Conservation (phyloP, 768 basidiomycete genomes). For the Kwoniella botswanensis region DNA sequence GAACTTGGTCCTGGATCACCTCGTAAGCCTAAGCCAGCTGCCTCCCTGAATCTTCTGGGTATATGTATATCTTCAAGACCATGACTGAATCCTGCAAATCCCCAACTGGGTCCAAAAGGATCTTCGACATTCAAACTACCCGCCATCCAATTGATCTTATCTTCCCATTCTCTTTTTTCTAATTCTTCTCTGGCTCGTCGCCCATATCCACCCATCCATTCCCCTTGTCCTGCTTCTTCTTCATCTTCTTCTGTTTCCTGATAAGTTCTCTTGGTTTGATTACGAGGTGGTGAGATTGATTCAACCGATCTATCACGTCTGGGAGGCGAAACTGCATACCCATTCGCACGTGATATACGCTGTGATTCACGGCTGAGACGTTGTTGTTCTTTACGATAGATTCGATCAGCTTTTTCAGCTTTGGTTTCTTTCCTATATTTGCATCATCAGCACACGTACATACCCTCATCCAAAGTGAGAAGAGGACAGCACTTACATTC, state of each 20-base stretch:
- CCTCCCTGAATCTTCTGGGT: conserved; percentile 70
- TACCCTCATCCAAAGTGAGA: background rate
- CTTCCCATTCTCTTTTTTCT: conserved; percentile 28
- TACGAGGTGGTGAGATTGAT: conserved; percentile 49
- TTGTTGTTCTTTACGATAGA: conserved; percentile 46
- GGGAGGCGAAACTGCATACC: conserved; percentile 49
- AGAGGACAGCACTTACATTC: background rate
- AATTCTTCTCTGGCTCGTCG: conserved; percentile 17
- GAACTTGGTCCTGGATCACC: conserved; percentile 3
- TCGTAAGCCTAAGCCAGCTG: conserved; percentile 35
- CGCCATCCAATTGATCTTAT: conserved; percentile 34
- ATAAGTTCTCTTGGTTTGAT: conserved; percentile 18
- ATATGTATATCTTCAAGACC: conserved; percentile 64
- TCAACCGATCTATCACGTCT: conserved; percentile 27
- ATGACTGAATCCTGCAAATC: background rate
- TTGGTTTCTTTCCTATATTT: conserved; percentile 48
- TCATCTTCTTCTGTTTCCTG: conserved; percentile 18
- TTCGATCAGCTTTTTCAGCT: conserved; percentile 36
- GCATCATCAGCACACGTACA: background rate
- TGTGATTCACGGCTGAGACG: conserved; percentile 30
- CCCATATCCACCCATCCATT: conserved; percentile 60
- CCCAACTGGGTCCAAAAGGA: background rate
- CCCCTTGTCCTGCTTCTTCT: conserved; percentile 56
- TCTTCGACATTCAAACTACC: background rate
- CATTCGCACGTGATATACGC: conserved; percentile 53